These are phyloP conservation scores for Kentomonas sorsogonicus DNA, from an alignment of 208 protist species.

Conservation along the genomic window DNA sequence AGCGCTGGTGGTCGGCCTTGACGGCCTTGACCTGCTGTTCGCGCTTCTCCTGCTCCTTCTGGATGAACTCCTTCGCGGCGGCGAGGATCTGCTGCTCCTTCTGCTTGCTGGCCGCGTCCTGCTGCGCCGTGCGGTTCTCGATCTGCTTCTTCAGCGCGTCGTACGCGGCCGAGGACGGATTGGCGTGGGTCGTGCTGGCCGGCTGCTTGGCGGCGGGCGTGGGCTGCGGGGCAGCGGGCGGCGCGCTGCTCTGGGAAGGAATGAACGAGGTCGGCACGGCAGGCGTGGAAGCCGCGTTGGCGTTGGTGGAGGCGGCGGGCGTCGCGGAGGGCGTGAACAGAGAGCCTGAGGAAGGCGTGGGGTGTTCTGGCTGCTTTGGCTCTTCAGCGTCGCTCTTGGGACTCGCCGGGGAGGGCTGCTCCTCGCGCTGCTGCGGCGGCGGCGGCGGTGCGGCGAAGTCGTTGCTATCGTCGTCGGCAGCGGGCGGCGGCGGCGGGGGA, in stretches of 20 bases:
- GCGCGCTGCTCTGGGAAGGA: too few species aligned
- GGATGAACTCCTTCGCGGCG: slow-evolving; percentile 66
- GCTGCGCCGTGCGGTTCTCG: slow-evolving; percentile 40
- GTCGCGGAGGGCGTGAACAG: neutral
- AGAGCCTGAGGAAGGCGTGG: slow-evolving; percentile 14
- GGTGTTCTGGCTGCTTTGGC: neutral
- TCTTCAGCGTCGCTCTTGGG: too few species aligned
- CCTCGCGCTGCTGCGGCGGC: too few species aligned
- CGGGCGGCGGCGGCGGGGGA: neutral
- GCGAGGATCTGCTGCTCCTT: slow-evolving; percentile 49
- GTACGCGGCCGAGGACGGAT: slow-evolving; percentile 13
- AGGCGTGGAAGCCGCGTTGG: too few species aligned
- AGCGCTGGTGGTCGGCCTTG: slow-evolving; percentile 44
- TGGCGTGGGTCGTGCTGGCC: slow-evolving; percentile 6
- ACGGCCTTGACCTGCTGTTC: slow-evolving; percentile 47
- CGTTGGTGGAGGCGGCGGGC: too few species aligned
- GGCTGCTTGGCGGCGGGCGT: slow-evolving; percentile 16
- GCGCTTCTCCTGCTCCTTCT: slow-evolving; percentile 45
- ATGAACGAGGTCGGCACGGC: too few species aligned
- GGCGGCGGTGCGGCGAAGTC: too few species aligned
- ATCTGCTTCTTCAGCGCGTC: slow-evolving; percentile 66
- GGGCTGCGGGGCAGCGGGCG: too few species aligned
- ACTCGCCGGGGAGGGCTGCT: neutral
- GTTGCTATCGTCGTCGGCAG: slow-evolving; percentile 4
- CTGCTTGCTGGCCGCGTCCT: slow-evolving; percentile 52